Percentiles rank a stretch among this genome's conserved stretches.
These are phyloP conservation scores for Rhododendron williamsianum DNA, from an alignment of 148 eudicot genomes.

Conservation along the genomic window DNA sequence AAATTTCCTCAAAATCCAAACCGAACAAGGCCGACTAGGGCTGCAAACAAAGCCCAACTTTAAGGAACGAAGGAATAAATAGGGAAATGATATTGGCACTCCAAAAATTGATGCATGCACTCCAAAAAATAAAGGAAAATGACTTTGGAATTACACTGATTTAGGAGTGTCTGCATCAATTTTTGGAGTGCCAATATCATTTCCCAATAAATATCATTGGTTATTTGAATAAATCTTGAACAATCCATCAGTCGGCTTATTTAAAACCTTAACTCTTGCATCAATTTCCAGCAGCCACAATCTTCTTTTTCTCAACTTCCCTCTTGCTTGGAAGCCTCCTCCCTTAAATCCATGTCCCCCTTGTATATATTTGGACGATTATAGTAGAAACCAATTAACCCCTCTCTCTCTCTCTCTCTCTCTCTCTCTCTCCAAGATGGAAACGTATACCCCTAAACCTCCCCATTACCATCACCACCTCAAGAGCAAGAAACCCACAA, in stretches of 20 bases:
- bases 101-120: no score
- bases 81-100: no score
- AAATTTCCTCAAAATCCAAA: no score
- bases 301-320: background rate
- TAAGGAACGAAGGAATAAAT: no score
- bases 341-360: background rate
- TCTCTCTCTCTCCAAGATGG: background rate
- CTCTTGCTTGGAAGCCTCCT: background rate
- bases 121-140: no score
- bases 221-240: background rate
- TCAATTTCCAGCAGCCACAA: background rate
- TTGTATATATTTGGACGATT: background rate
- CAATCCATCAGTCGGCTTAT: background rate
- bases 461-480: background rate
- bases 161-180: no score
- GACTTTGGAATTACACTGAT: no score
- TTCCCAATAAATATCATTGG: no score
- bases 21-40: no score
- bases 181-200: no score
- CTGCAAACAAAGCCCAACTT: no score
- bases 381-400: background rate
- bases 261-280: background rate
- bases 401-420: background rate
- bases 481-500: slow-evolving; percentile 7
- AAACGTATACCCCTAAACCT: background rate